Conservation (phyloP, 257 asterid genomes). For the Striga asiatica region DNA sequence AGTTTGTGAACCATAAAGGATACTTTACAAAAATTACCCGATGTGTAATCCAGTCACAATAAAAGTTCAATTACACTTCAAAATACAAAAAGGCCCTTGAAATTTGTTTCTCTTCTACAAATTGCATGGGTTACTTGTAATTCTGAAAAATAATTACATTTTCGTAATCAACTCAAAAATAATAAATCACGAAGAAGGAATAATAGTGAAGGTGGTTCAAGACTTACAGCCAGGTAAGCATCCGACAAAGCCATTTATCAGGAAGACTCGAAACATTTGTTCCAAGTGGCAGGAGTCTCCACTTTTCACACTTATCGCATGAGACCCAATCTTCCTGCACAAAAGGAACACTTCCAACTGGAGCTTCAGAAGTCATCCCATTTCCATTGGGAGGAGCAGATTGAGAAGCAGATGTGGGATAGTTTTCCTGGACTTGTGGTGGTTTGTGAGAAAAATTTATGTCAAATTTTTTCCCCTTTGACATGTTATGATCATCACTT, state of each 20-base stretch:
- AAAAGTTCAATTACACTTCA: background rate
- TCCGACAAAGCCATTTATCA: constrained; percentile 86
- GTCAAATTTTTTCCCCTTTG: constrained; percentile 35
- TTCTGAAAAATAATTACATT: background rate
- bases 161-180: background rate
- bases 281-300: constrained; percentile 96
- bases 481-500: constrained; percentile 24
- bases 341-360: constrained; percentile 43
- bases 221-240: constrained; percentile 99
- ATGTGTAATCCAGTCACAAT: background rate
- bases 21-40: no score
- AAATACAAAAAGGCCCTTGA: background rate
- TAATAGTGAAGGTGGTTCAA: background rate
- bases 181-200: background rate
- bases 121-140: background rate
- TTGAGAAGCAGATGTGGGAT: constrained; percentile 29
- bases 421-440: constrained; percentile 23
- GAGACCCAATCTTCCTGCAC: constrained; percentile 82
- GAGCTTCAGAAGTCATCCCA: constrained; percentile 44
- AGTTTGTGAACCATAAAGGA: no score
- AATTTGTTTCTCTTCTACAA: background rate
- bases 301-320: constrained; percentile 73
- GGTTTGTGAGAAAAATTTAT: constrained; percentile 32
- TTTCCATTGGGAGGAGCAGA: constrained; percentile 27
- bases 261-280: constrained; percentile 79